Base-by-base conservation (phyloP, 495 filamentous ascomycete genomes). In the Penicillium arizonense region DNA sequence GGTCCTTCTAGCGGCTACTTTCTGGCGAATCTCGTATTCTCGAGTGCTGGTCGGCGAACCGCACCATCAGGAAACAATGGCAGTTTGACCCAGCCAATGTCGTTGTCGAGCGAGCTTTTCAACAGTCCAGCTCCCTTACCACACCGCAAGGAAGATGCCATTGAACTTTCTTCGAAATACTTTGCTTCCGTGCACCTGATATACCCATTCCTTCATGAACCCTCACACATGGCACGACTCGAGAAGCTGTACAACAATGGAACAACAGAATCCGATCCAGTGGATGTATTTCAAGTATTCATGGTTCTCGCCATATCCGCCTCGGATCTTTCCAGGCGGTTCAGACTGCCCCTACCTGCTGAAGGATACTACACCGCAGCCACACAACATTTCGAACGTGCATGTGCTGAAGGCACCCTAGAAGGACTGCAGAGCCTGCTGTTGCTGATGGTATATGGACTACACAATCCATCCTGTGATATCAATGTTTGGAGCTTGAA, bases 401-500 rank as follows among this genome's bases (percentile, higher is more conserved):
- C 71, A 3, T 74, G 67, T 50, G 52, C 60, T 5, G 70, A 76
- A 34, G 69, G 67, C 7, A 71, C 73, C 5, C 39, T 76, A 5
- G 58, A 68, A 34, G 71, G 70, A 18, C 53, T 78, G 2, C 75
- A 78, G 50, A 70, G 69, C 50, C 45, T 75, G 3, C 54, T 77
- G 8, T 59, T 77, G 20, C 62, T 79, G 4, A 75, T 77, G 58
- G 68, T 79, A 0, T 79, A 77, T 58, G 71, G 73, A 2, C 54
- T 79, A 37, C 65, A 76, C 33, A 79, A 75, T 54, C 69, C 74
- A 0, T 74, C 72, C 1, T 72, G 71, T 33, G 61, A 64, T 9
- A 61, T 79, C 20, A 76, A 77, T 55, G 67, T 76, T 24, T 79
- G 76, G 76, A 74, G 71, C 44, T 58, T 79, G 3, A 75, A 77